A percentile compares a stretch with the other conserved stretches of the same genome.
These are phyloP conservation scores for Ilex paraguariensis DNA, from an alignment of 305 asterid genomes.

Conservation along the genomic window DNA sequence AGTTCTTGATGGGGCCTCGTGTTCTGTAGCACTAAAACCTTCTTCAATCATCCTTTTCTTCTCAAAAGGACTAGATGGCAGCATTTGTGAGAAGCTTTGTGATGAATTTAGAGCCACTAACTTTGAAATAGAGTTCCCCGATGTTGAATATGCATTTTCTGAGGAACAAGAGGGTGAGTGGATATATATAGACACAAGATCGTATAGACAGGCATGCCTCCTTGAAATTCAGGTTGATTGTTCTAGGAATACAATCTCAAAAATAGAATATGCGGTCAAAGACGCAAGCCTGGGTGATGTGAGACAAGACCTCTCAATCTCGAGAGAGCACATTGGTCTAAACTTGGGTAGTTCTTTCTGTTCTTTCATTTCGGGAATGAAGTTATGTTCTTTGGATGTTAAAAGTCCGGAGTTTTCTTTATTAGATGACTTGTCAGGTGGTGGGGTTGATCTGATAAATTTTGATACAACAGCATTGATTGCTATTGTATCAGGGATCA, in stretches of 20 bases:
- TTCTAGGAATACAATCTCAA: background rate
- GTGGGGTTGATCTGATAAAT: conserved; percentile 52
- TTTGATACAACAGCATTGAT: conserved; percentile 87
- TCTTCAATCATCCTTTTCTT: conserved; percentile 61
- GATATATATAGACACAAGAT: conserved; percentile 50
- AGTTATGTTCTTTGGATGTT: conserved; percentile 37
- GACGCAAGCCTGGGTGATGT: conserved; percentile 8
- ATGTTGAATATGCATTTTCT: conserved; percentile 19
- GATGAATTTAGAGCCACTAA: conserved; percentile 48
- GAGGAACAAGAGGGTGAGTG: conserved; percentile 61
- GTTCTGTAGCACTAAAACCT: conserved; percentile 57
- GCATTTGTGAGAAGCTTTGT: conserved; percentile 33
- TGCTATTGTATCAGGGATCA: conserved; percentile 83
- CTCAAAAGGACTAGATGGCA: conserved; percentile 53
- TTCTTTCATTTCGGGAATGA: conserved; percentile 52
- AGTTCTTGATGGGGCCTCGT: conserved; percentile 54
- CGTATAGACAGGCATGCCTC: conserved; percentile 48
- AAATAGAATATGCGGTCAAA: conserved; percentile 1
- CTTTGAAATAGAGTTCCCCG: conserved; percentile 24
- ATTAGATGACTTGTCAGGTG: conserved; percentile 1
- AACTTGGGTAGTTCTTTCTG: conserved; percentile 41
- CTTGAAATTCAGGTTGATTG: conserved; percentile 44
- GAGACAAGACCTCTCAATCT: conserved; percentile 9
- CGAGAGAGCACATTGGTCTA: conserved; percentile 22
- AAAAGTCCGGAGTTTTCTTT: background rate